These are phyloP conservation scores for Trichoderma gamsii DNA, from an alignment of 495 filamentous ascomycete genomes.

Conservation along the genomic window DNA sequence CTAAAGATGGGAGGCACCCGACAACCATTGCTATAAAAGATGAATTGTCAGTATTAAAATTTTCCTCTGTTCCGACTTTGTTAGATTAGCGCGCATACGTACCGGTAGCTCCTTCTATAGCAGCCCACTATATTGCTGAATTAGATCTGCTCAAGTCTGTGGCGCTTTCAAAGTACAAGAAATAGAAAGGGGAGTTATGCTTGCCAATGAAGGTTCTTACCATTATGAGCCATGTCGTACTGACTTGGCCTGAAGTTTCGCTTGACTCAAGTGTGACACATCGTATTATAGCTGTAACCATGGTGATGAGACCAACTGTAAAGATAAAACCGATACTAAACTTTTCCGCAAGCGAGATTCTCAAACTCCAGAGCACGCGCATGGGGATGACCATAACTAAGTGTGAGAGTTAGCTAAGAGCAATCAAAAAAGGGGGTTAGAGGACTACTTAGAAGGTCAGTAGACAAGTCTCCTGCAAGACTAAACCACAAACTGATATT, in stretches of 20 bases:
- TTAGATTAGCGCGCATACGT: background rate
- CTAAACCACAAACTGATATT: constrained; percentile 38
- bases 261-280: constrained; percentile 21
- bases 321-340: constrained; percentile 24
- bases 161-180: background rate
- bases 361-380: constrained; percentile 20
- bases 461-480: constrained; percentile 37
- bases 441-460: constrained; percentile 39
- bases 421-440: constrained; percentile 1
- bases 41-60: background rate
- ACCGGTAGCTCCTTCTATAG: constrained; percentile 2
- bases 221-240: constrained; percentile 23
- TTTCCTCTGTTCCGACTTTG: background rate
- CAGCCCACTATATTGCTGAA: background rate
- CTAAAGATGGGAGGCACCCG: constrained; percentile 25
- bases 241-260: constrained; percentile 18
- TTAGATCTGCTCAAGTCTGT: background rate
- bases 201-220: too few species aligned
- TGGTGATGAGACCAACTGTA: constrained; percentile 22
- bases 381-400: constrained; percentile 26
- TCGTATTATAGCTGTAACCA: constrained; percentile 23
- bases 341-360: constrained; percentile 20
- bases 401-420: background rate
- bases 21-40: constrained; percentile 23
- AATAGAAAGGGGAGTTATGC: too few species aligned